Evolutionary conservation across 2,329 filamentous ascomycete species (phyloP), one percentile per base, ranked within the genome.

Genomic region (Rugonectria rugulosa): DNA sequence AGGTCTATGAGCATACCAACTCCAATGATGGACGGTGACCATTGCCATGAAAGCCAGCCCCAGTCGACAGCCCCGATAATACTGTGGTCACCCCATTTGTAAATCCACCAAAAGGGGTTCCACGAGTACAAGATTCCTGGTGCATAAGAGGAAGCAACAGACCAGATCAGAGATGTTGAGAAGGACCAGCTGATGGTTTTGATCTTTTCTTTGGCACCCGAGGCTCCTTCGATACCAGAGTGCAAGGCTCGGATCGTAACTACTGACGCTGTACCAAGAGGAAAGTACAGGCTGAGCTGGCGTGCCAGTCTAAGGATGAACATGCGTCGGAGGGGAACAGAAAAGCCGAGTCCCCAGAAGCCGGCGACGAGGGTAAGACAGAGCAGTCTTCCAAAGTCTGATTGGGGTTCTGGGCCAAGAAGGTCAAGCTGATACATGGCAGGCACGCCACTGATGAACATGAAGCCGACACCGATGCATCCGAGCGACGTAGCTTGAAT

Each of bases 291-390:
- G 43, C 77, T 78, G 37, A 86, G 72, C 68, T 86, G 81, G 15
- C 82, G 75, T 5, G 82, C 82, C 6, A 86, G 81, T 57, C 85
- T 81, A 66, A 88, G 80, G 70, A 88, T 81, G 74, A 87, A 88
- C 73, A 88, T 87, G 66, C 86, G 86, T 43, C 85, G 82, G 24
- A 86, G 75, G 11, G 83, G 83, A 1, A 82, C 83, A 37, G 80
- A 80, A 60, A 85, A 84, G 69, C 84, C 83, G 55, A 87, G 15
- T 5, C 20, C 21, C 20, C 20, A 31, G 17, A 10, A 44, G 10
- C 17, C 17, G 17, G 42, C 42, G n/a, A 23, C 83, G 0, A 82
- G 83, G 36, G 81, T 80, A 60, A 85, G 84, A 69, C 84, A 83
- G 55, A 86, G 77, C 4, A 87, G 77, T 34, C 80, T 76, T 55